A percentile compares a stretch with the other conserved stretches of the same genome.
phyloP scores from a whole-genome alignment of 2,329 filamentous ascomycete genomes.

The Calonectria naviculata region DNA sequence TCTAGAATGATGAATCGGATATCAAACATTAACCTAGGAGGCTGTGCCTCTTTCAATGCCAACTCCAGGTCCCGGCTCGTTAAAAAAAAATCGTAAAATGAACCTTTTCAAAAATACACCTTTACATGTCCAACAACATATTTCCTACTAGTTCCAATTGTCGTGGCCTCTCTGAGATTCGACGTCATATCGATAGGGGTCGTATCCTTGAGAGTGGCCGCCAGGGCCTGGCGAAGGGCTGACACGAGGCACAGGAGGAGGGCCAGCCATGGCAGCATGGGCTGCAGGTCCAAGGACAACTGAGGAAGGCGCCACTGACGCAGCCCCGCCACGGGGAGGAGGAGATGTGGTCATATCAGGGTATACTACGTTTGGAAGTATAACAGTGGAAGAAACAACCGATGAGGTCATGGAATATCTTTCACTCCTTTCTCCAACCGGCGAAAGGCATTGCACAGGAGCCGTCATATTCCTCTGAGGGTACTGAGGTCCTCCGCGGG shows the following conservation, averaged over 20 bases:
- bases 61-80: conserved; percentile 9
- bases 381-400: conserved; percentile 2
- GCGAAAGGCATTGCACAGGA: conserved; percentile 47
- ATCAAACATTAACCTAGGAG: conserved; percentile 18
- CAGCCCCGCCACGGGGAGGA: conserved; percentile 7
- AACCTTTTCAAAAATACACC: conserved; percentile 3
- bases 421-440: conserved; percentile 40
- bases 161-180: conserved; percentile 47
- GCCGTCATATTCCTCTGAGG: conserved; percentile 59
- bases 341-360: conserved; percentile 30
- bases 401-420: conserved; percentile 38
- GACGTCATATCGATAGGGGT: conserved; percentile 50
- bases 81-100: conserved; percentile 13
- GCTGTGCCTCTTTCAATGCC: conserved; percentile 1
- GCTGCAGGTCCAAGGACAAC: neutral
- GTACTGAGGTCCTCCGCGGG: conserved; percentile 46
- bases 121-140: conserved; percentile 5
- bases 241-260: neutral
- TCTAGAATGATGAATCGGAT: conserved; percentile 17
- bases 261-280: neutral
- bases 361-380: neutral
- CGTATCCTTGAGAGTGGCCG: conserved; percentile 48
- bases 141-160: conserved; percentile 35
- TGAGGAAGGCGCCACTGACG: conserved; percentile 20
- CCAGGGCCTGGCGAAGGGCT: conserved; percentile 33